Conservation (phyloP, 176 grass and related monocot genomes). For the Oryza brachyantha region DNA sequence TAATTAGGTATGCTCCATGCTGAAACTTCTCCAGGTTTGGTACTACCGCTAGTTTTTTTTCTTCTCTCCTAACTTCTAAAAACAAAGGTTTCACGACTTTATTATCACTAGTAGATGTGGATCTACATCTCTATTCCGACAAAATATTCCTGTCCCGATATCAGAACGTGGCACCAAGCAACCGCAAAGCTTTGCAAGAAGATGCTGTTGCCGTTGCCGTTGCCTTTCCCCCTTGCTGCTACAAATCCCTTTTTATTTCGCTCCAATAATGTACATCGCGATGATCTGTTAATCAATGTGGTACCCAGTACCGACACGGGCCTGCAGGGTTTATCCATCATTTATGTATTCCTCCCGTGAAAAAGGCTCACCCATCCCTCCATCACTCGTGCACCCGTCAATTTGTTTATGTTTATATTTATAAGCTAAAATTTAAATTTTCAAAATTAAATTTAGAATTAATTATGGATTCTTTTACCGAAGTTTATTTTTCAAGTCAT, state of each 20-base stretch:
- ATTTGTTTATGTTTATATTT: no score
- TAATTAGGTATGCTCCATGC: background rate
- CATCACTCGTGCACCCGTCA: background rate
- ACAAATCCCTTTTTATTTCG: background rate
- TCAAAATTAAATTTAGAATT: no score
- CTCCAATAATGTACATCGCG: background rate
- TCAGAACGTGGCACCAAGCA: conserved; percentile 27
- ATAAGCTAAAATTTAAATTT: no score
- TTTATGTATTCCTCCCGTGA: conserved; percentile 25
- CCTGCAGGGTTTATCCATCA: background rate
- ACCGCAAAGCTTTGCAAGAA: background rate
- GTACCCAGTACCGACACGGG: conserved; percentile 32
- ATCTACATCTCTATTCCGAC: conserved; percentile 26
- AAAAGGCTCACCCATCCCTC: background rate
- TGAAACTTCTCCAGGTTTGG: background rate
- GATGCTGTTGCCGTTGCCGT: background rate
- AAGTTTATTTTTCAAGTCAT: no score
- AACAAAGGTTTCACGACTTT: no score
- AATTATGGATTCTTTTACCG: no score
- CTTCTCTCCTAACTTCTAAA: no score
- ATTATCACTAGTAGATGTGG: background rate
- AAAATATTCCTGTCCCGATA: conserved; percentile 29
- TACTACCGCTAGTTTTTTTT: background rate
- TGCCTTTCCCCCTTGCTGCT: background rate
- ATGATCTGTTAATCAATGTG: conserved; percentile 7